These are phyloP conservation scores for Passiflora organensis DNA, from an alignment of 345 rosid species.

Conservation along the genomic window DNA sequence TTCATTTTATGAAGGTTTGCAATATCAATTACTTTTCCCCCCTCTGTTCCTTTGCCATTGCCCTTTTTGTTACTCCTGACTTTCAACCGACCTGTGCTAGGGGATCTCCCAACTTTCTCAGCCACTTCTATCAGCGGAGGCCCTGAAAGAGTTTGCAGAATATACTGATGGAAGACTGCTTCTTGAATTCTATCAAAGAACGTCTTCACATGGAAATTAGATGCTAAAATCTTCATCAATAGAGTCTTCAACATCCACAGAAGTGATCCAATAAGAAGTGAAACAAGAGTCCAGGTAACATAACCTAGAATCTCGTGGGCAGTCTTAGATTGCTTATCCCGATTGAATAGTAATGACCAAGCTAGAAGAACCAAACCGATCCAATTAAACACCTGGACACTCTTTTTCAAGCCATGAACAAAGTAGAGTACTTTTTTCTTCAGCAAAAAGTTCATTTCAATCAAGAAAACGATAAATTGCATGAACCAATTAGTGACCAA, in stretches of 20 bases:
- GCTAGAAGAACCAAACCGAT: conserved; percentile 53
- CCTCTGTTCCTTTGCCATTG: conserved; percentile 24
- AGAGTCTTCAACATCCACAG: conserved; percentile 67
- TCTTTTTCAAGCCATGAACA: conserved; percentile 84
- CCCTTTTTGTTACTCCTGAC: conserved; percentile 46
- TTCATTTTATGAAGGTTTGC: conserved; percentile 66
- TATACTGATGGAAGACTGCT: conserved; percentile 73
- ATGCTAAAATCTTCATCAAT: conserved; percentile 70
- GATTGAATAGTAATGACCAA: conserved; percentile 59
- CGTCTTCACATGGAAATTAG: conserved; percentile 65
- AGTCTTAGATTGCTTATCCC: conserved; percentile 31
- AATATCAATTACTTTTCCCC: conserved; percentile 65
- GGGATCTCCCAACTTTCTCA: conserved; percentile 41
- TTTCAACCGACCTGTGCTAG: conserved; percentile 47
- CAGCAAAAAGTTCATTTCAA: conserved; percentile 67
- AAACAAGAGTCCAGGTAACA: conserved; percentile 57
- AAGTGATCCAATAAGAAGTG: conserved; percentile 53
- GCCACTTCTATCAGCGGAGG: conserved; percentile 65
- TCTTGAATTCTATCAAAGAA: conserved; percentile 93
- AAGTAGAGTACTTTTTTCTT: conserved; percentile 77
- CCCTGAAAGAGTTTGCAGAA: conserved; percentile 73
- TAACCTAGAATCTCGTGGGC: conserved; percentile 38
- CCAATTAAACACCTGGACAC: conserved; percentile 77
- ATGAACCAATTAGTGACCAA: conserved; percentile 68
- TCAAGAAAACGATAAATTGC: conserved; percentile 65